Evolutionary conservation across 176 grass and related monocot genomes (phyloP), one percentile per base, ranked within the genome.

Genomic region (Olyra latifolia): DNA sequence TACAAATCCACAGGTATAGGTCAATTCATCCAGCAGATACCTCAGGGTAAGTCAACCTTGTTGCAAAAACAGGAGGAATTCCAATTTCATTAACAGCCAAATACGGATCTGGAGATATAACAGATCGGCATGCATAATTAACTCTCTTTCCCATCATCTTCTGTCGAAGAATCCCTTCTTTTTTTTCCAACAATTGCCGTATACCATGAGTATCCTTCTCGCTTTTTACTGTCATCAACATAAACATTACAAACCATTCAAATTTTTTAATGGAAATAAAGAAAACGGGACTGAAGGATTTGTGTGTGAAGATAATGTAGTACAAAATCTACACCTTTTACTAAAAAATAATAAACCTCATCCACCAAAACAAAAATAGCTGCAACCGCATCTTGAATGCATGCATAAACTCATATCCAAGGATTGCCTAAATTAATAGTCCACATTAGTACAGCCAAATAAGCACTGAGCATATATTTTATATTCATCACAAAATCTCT

Each of bases 141-240:
- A 98, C 95, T 69, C 95, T 98, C 74, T 98, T 98, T 16, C 95
- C 95, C 95, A 94, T 98, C 90, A 98, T 98, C 62, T 98, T 98
- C 67, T 98, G 95, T 56, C 95, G 89, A 57, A 98, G 79, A 56
- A 98, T 87, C 71, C 95, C 95, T n/a, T 82, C 74, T 80, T 98
- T 98, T 60, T 98, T 98, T 80, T 98, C 95, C 76, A 98, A 76
- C 17, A 91, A 62, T 58, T 98, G 95, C 0, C 95, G 90, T 74
- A 94, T 87, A 47, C 95, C 95, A 69, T 80, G 89, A 69, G 63
- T 52, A 69, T 84, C 84, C 54, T 87, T 98, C 47, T 85, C 90
- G 2, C 58, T 92, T 87, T 73, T 92, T 49, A 17, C 92, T 98
- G 89, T 47, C 48, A 83, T 72, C 71, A 81, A 72, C 66, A 85